These are phyloP conservation scores for Fusarium virguliforme DNA, from an alignment of 2,329 filamentous ascomycete genomes.

Conservation along the genomic window DNA sequence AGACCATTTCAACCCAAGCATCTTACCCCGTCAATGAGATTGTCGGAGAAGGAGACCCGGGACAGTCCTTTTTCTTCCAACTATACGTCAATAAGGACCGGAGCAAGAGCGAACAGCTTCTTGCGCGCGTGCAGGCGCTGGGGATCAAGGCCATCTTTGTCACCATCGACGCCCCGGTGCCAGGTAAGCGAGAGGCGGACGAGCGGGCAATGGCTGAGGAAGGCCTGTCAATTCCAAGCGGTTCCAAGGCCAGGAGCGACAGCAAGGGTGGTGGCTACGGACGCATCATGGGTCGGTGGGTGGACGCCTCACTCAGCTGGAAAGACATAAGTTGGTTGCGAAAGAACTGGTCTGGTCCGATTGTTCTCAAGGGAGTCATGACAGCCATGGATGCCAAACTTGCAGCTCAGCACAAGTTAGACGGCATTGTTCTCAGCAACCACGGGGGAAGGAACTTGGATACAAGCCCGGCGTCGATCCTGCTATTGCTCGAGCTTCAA, in stretches of 20 bases:
- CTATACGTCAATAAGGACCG: conserved; percentile 38
- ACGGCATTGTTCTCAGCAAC: conserved; percentile 80
- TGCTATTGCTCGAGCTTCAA: conserved; percentile 76
- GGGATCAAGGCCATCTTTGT: conserved; percentile 30
- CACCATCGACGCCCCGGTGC: conserved; percentile 29
- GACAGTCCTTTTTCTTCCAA: conserved; percentile 25
- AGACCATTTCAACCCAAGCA: conserved; percentile 29
- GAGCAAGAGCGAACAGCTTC: conserved; percentile 20
- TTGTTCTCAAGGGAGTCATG: conserved; percentile 81
- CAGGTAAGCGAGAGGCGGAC: conserved; percentile 34
- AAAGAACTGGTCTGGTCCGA: conserved; percentile 61
- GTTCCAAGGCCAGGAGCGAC: conserved; percentile 61
- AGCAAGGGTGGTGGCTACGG: conserved; percentile 69
- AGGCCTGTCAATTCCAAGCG: conserved; percentile 10
- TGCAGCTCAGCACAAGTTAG: conserved; percentile 72
- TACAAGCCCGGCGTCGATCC: conserved; percentile 68
- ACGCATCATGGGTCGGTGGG: conserved; percentile 68
- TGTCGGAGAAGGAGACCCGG: neutral
- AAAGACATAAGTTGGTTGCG: conserved; percentile 77
- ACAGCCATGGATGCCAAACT: conserved; percentile 74
- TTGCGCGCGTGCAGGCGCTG: conserved; percentile 4
- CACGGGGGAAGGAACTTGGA: conserved; percentile 76
- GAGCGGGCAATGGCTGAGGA: conserved; percentile 17
- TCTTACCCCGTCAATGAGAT: conserved; percentile 31
- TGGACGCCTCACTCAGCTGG: conserved; percentile 75